Base-by-base conservation (phyloP, 2,329 filamentous ascomycete species). In the Aspergillus unguis region DNA sequence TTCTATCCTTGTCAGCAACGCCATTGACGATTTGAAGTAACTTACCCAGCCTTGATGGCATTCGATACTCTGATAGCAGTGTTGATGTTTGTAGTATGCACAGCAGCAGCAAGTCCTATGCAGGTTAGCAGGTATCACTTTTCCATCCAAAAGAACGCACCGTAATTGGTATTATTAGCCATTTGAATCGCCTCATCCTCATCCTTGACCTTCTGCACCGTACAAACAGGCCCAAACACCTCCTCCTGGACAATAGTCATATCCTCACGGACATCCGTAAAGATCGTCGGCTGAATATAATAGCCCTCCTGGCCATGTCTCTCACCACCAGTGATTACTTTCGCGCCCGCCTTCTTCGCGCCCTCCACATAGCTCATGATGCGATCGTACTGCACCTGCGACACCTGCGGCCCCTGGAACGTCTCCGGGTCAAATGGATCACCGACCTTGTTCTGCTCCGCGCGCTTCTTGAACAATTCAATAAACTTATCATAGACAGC, bases 21-120 rank as follows among this genome's bases (percentile, higher is more conserved):
- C 5, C 6, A 38, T n/a, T 17, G 11, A 6, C 7, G n/a, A 38
- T 29, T 50, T 62, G 43, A 70, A 77, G 68, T 83, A 58, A 82
- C 65, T 60, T 50, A 65, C 64, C 90, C 90, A 1, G 88, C 86
- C 57, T 83, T 80, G 36, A 48, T 5, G 5, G 37, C 37, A 27
- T 48, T 42, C 3, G 58, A 92, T 78, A 91, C 85, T 35, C 87
- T 81, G 65, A 94, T 82, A 63, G 89, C 88, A 0, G 87, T 91
- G 80, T 88, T 90, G 65, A 92, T 76, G 70, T 90, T 85, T 58
- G 75, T 81, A 29, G 88, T 92, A 83, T 90, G 89, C 23, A 92
- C 77, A 48, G 85, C 87, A 26, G 88, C 86, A 49, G 88, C 88
- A 28, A 94, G 81, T 54, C 65, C 87, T 87, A 87, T 87, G 0